These are phyloP conservation scores for Hsuehochloa calcarea DNA, from an alignment of 176 grass and related monocot species.

Conservation along the genomic window DNA sequence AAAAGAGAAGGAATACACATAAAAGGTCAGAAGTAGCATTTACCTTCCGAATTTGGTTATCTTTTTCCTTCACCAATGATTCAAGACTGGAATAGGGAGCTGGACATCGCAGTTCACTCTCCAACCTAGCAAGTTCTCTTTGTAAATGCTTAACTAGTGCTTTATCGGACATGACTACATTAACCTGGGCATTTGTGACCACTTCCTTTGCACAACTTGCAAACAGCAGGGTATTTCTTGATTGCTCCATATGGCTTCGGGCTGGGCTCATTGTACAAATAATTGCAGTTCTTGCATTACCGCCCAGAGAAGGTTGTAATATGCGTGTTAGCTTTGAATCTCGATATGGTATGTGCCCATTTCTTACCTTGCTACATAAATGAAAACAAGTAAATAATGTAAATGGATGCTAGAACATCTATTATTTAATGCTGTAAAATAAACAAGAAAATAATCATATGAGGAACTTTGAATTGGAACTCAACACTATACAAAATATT, in stretches of 20 bases:
- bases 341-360: slow-evolving; percentile 80
- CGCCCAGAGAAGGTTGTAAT: slow-evolving; percentile 78
- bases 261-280: slow-evolving; percentile 38
- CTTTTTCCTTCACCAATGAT: slow-evolving; percentile 72
- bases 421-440: neutral
- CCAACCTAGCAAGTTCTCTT: slow-evolving; percentile 78
- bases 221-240: slow-evolving; percentile 75
- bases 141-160: slow-evolving; percentile 80
- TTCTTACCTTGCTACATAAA: slow-evolving; percentile 78
- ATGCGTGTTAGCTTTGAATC: slow-evolving; percentile 95
- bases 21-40: slow-evolving; percentile 15
- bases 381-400: slow-evolving; percentile 26
- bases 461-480: neutral
- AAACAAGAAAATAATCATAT: neutral
- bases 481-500: neutral
- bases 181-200: slow-evolving; percentile 84
- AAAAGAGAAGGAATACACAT: neutral
- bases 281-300: slow-evolving; percentile 73
- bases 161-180: slow-evolving; percentile 89
- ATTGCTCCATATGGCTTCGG: slow-evolving; percentile 74
- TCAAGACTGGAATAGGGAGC: slow-evolving; percentile 61
- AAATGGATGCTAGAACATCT: neutral
- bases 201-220: slow-evolving; percentile 91
- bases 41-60: slow-evolving; percentile 79
- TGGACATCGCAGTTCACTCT: slow-evolving; percentile 72